These are phyloP conservation scores for Pseudozyma tsukubaensis DNA, from an alignment of 1,284 basidiomycete species.

Conservation along the genomic window DNA sequence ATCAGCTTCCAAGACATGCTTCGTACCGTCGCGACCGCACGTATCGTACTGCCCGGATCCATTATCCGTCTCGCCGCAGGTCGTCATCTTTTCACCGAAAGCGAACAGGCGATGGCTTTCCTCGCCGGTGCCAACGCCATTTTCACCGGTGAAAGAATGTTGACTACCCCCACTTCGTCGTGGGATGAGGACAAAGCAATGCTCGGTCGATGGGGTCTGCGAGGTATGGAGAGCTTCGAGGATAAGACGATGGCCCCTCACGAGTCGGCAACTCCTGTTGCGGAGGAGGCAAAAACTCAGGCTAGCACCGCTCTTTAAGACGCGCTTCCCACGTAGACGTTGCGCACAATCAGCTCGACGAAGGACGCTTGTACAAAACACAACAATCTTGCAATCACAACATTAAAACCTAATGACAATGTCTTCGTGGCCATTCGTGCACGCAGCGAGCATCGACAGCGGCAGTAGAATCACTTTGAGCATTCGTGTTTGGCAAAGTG, in stretches of 20 bases:
- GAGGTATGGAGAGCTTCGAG: conserved; percentile 84
- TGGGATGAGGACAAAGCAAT: conserved; percentile 86
- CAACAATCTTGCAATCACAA: no score
- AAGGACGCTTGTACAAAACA: no score
- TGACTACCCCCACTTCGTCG: conserved; percentile 84
- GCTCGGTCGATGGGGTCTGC: conserved; percentile 91
- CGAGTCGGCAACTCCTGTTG: conserved; percentile 20
- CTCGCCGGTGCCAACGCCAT: conserved; percentile 98
- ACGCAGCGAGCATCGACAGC: no score
- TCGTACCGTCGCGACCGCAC: conserved; percentile 92
- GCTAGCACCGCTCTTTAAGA: conserved; percentile 44
- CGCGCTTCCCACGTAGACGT: not conserved
- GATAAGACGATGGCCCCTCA: conserved; percentile 58
- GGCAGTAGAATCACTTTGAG: no score
- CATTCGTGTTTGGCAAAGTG: no score
- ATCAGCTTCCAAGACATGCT: conserved; percentile 80
- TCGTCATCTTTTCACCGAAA: conserved; percentile 86
- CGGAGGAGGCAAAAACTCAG: conserved; percentile 41
- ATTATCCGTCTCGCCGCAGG: conserved; percentile 97
- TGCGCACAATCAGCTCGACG: no score
- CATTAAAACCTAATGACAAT: no score
- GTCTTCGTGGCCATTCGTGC: no score
- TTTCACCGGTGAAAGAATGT: conserved; percentile 96
- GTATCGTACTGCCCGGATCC: conserved; percentile 87
- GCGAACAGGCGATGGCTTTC: conserved; percentile 97